Evolutionary conservation across 768 basidiomycete genomes (phyloP).

Genomic region (Butyriboletus loyo): DNA sequence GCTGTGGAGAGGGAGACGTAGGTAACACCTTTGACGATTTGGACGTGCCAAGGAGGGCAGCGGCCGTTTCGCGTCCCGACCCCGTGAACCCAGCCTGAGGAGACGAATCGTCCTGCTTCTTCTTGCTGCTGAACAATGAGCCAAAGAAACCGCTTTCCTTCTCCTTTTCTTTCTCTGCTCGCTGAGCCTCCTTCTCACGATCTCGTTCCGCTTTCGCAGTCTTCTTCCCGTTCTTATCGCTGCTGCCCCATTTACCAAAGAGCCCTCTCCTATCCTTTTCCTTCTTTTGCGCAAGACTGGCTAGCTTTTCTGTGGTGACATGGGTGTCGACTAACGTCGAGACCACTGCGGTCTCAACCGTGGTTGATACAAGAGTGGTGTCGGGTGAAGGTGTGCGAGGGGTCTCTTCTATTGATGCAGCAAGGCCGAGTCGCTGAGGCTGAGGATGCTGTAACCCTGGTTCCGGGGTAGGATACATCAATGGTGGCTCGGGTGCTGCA

Average conservation of each 20-base stretch:
- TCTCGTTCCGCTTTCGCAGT: conserved; percentile 41
- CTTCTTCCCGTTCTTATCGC: conserved; percentile 62
- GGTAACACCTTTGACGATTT: conserved; percentile 71
- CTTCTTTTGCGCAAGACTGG: conserved; percentile 42
- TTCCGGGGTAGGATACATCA: conserved; percentile 35
- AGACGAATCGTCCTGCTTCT: conserved; percentile 76
- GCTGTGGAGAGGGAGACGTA: conserved; percentile 58
- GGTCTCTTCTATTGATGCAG: conserved; percentile 31
- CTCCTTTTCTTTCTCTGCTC: conserved; percentile 48
- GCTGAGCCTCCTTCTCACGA: conserved; percentile 45
- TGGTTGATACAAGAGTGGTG: conserved; percentile 24
- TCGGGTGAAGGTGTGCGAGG: conserved; percentile 64
- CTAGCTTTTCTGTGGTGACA: conserved; percentile 14
- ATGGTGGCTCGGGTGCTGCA: conserved; percentile 23
- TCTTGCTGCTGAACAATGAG: conserved; percentile 81
- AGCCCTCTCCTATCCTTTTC: conserved; percentile 76
- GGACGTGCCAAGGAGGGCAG: conserved; percentile 79
- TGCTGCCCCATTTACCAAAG: conserved; percentile 58
- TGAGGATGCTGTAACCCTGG: conserved; percentile 62
- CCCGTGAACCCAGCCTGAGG: conserved; percentile 36
- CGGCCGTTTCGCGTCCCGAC: conserved; percentile 82
- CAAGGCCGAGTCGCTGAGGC: conserved; percentile 49
- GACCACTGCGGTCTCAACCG: conserved; percentile 26
- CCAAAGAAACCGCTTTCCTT: conserved; percentile 86
- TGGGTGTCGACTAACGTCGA: conserved; percentile 25